phyloP scores from a whole-genome alignment of 2,329 filamentous ascomycete genomes.

The Nigrospora osmanthi region DNA sequence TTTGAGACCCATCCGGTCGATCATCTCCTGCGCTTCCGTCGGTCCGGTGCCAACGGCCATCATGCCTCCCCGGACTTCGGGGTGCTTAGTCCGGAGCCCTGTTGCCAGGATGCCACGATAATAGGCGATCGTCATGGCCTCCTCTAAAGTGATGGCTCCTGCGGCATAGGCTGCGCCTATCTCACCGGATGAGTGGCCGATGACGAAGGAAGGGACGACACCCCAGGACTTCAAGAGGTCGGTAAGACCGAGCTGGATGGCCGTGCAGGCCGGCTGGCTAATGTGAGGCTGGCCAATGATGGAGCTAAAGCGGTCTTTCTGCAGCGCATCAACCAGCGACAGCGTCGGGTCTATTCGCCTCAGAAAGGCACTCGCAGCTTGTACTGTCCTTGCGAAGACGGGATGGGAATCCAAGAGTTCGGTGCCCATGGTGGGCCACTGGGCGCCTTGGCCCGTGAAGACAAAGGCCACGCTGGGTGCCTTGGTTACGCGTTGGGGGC shows the following conservation, averaged over 20 bases:
- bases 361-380: constrained; percentile 4
- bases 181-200: constrained; percentile 30
- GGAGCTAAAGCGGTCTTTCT: constrained; percentile 9
- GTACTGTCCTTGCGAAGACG: constrained; percentile 9
- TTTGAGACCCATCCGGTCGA: background rate
- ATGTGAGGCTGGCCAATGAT: constrained; percentile 14
- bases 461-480: constrained; percentile 10
- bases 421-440: constrained; percentile 25
- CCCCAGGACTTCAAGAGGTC: constrained; percentile 22
- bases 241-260: constrained; percentile 32
- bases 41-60: constrained; percentile 16
- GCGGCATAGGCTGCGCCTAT: constrained; percentile 26
- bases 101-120: constrained; percentile 6
- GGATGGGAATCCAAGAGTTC: constrained; percentile 14
- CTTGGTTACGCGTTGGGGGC: constrained; percentile 9
- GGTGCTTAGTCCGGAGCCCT: background rate
- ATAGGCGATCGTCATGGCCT: constrained; percentile 9
- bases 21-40: constrained; percentile 1
- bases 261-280: constrained; percentile 32
- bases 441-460: constrained; percentile 29
- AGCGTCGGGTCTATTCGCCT: constrained; percentile 6
- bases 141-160: constrained; percentile 6
- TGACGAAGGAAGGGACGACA: constrained; percentile 18
- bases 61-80: constrained; percentile 16
- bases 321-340: constrained; percentile 3